A percentile compares a stretch with the other conserved stretches of the same genome.
phyloP scores from a whole-genome alignment of 371 early-diverging fungal species.

The Lichtheimia hyalospora region DNA sequence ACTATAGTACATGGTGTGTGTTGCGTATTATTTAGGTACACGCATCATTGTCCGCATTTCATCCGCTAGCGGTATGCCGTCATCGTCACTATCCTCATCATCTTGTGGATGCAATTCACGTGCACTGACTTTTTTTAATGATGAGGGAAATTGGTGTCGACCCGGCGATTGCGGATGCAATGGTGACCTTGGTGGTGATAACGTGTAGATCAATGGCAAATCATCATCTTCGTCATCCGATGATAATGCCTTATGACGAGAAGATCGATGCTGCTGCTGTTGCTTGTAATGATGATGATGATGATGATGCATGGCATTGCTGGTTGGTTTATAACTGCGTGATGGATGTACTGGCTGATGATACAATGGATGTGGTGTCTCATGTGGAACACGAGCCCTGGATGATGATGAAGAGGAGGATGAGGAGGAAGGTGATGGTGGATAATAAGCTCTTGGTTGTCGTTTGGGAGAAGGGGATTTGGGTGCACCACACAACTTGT shows the following conservation, averaged over 20 bases:
- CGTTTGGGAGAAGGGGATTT: constrained; percentile 1
- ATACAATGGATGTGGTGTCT: not conserved
- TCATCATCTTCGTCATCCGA: constrained; percentile 11
- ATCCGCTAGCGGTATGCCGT: too few species aligned
- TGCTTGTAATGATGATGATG: not conserved
- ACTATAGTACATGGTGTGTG: too few species aligned
- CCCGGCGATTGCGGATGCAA: too few species aligned
- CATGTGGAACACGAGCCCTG: not conserved
- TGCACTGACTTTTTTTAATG: too few species aligned
- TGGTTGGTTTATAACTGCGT: not conserved
- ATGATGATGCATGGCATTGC: not conserved
- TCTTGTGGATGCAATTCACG: too few species aligned
- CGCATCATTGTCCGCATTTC: too few species aligned
- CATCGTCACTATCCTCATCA: too few species aligned
- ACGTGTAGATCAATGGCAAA: constrained; percentile 5
- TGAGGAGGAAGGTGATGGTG: not conserved
- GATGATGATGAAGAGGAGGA: not conserved
- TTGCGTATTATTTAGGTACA: too few species aligned
- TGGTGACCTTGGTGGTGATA: not conserved
- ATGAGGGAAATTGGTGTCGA: too few species aligned
- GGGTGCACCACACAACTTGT: constrained; percentile 10
- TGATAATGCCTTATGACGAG: not conserved
- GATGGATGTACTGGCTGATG: not conserved
- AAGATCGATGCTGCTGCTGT: not conserved
- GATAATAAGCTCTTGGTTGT: not conserved